Base-by-base conservation (phyloP, 2,329 filamentous ascomycete species). In the Ophiostoma quercus region DNA sequence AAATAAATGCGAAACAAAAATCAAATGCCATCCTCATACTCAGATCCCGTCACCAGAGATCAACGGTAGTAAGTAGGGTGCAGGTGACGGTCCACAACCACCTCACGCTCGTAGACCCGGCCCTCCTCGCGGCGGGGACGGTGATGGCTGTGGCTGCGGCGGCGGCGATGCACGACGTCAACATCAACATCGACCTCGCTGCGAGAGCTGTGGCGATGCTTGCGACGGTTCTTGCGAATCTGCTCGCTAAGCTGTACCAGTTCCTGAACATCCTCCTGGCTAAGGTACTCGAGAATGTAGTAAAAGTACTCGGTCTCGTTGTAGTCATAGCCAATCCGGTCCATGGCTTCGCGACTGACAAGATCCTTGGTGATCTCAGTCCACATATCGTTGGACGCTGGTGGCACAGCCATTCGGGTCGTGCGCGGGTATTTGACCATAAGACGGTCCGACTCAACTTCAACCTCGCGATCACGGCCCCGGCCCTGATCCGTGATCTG, bases 301-400 rank as follows among this genome's bases (percentile, higher is more conserved):
- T 91, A 98, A 79, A 92, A 96, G 72, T 85, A 87, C 69, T 92
- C 90, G 0, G 92, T 95, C 83, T 98, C 94, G 77, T 97, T 92
- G 76, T 89, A 98, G 71, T 92, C 88, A 79, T 97, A 98, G 2
- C 92, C 92, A 76, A 89, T 81, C 75, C 90, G 84, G 74, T 96
- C 90, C 73, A 98, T 91, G 22, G 95, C 95, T 77, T 97, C 93
- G 68, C 90, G 88, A 71, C 90, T 84, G 19, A 98, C 92, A 47
- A 98, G 81, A 74, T 97, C 94, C 80, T 96, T 97, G 65, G 94
- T 96, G 75, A 99, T 92, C 80, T 98, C 95, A 0, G 95, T 99
- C 94, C 94, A 98, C 82, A 96, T 91, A 71, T 90, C 87, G 70
- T 86, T 84, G 41, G 84, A 80, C 68, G 83, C 84, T 29, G 82